Evolutionary conservation across 1,284 basidiomycete genomes (phyloP), one percentile per base, ranked within the genome.

Genomic region (Hemileia vastatrix): DNA sequence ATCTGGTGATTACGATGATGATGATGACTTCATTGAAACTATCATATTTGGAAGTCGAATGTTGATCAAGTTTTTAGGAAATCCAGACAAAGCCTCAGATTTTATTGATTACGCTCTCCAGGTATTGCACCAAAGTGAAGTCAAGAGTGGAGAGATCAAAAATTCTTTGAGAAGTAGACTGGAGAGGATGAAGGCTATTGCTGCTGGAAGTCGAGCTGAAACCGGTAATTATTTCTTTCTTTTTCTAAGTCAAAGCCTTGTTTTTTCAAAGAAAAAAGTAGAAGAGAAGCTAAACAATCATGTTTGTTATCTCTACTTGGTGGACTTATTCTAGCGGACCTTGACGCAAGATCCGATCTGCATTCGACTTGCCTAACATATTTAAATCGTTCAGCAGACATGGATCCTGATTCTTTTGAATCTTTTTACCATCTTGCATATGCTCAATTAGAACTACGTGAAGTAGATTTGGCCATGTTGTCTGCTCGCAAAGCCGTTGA

Each of bases 351-450:
- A 4, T 78, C 83, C 0, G 73, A 70, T 23, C 83, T 81, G 27
- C 82, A 93, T 54, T 73, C 79, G 0, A 76, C 81, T 44, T 84
- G 88, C 0, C 81, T 87, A 65, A 74, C 78, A 0, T 80, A 83
- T 43, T 82, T 90, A 43, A 74, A 78, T 3, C 72, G 76, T 0
- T 83, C 88, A 0, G 78, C 84, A 5, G 73, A 79, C 24, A 77
- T 82, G 6, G 77, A 82, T 60, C 81, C 85, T 0, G 81, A 81
- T 0, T 81, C 86, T 0, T 81, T 84, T 1, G 71, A 76, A 21
- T 84, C 83, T 0, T 82, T 85, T 70, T 93, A 87, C 72, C 87
- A 92, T 65, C 82, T 92, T 18, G 86, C 91, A 0, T 78, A 90
- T 8, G 85, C 85, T 0, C 84, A 88, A 57, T 82, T 87, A 8